These are phyloP conservation scores for Mallotus repandus DNA, from an alignment of 441 rosid species.

Conservation along the genomic window DNA sequence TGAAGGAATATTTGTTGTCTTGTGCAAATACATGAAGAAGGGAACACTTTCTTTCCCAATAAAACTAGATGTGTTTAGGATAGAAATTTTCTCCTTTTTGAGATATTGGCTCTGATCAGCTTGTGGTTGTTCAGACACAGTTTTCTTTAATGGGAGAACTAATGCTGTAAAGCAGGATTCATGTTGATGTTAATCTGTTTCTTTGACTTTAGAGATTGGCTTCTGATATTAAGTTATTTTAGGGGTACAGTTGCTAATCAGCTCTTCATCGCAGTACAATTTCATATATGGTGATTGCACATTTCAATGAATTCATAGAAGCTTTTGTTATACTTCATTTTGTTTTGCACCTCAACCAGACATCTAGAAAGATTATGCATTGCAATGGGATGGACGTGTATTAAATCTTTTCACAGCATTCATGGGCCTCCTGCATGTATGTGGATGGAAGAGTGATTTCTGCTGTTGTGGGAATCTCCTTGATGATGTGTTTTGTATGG, in stretches of 20 bases:
- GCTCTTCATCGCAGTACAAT: no score
- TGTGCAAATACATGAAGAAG: slow-evolving; percentile 7
- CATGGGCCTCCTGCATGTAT: no score
- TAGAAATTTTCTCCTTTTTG: slow-evolving; percentile 7
- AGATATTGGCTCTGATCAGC: background rate
- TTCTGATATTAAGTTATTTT: background rate
- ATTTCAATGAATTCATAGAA: no score
- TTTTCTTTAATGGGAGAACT: background rate
- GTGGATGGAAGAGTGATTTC: no score
- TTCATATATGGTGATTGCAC: no score
- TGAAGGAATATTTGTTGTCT: background rate
- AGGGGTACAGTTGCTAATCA: background rate
- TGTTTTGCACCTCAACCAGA: no score
- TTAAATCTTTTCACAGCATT: no score
- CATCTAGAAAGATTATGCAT: no score
- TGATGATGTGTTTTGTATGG: no score
- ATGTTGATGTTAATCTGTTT: background rate
- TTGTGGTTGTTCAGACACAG: background rate
- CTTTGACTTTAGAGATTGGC: background rate
- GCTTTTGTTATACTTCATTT: no score
- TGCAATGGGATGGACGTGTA: no score
- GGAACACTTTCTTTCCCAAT: slow-evolving; percentile 46
- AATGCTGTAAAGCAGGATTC: background rate
- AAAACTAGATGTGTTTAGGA: slow-evolving; percentile 39
- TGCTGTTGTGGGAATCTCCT: no score